A percentile compares a stretch with the other conserved stretches of the same genome.
Evolutionary conservation across 1,139 yeast species (phyloP).

Genomic region (Candida tunisiensis): DNA sequence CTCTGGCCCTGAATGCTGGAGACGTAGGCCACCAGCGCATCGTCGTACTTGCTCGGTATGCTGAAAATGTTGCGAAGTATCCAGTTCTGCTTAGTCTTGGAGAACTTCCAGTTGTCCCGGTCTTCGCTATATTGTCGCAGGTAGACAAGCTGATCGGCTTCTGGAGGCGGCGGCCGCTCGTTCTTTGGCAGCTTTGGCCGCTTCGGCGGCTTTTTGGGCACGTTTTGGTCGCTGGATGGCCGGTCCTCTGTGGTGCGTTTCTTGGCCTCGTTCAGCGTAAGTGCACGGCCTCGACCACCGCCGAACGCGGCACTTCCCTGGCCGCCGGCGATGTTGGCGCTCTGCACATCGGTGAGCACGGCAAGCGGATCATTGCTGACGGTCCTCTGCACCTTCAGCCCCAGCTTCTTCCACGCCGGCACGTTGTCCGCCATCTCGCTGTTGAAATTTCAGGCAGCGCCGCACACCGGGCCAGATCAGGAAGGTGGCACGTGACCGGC

Average conservation of each 20-base stretch:
- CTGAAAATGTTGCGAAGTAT: constrained; percentile 47
- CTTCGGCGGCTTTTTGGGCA: constrained; percentile 45
- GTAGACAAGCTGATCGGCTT: constrained; percentile 66
- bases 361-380: constrained; percentile 9
- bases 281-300: too few species aligned
- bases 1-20: constrained; percentile 65
- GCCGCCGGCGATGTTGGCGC: too few species aligned
- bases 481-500: too few species aligned
- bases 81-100: constrained; percentile 93
- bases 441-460: too few species aligned
- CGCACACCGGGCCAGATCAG: too few species aligned
- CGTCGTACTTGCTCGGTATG: constrained; percentile 38
- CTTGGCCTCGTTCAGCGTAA: constrained; percentile 5
- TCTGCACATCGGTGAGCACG: too few species aligned
- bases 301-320: too few species aligned
- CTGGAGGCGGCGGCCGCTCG: constrained; percentile 62
- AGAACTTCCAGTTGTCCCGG: constrained; percentile 66
- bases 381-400: constrained; percentile 34
- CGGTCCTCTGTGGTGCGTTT: constrained; percentile 6
- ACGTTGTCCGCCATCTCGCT: constrained; percentile 16
- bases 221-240: constrained; percentile 2
- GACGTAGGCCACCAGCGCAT: constrained; percentile 39
- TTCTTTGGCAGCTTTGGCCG: constrained; percentile 58
- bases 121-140: constrained; percentile 49
- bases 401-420: constrained; percentile 90